phyloP scores from a whole-genome alignment of 495 filamentous ascomycete genomes.

The Schizothecium vesticola region DNA sequence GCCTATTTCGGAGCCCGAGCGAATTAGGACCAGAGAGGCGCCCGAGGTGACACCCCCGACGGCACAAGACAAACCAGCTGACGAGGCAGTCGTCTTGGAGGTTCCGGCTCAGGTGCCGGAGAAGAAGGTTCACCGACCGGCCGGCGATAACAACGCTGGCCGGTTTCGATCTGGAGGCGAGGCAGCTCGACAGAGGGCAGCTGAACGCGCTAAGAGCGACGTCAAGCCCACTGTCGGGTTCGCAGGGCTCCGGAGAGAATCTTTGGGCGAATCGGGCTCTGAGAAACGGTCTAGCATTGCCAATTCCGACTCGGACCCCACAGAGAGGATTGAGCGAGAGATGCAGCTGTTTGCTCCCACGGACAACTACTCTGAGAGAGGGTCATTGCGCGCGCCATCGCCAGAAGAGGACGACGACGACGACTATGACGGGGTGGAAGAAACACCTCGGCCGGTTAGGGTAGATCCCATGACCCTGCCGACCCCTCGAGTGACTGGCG shows the following conservation, averaged over 20 bases:
- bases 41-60: background rate
- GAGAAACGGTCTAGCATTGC: conserved; percentile 36
- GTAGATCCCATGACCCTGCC: conserved; percentile 43
- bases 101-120: background rate
- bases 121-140: background rate
- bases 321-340: conserved; percentile 50
- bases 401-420: conserved; percentile 26
- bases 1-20: background rate
- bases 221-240: conserved; percentile 38
- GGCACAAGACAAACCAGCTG: background rate
- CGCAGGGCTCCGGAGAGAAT: conserved; percentile 28
- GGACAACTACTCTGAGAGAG: conserved; percentile 49
- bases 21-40: background rate
- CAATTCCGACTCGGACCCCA: conserved; percentile 50
- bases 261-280: conserved; percentile 35
- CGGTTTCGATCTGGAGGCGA: conserved; percentile 6
- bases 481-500: conserved; percentile 47
- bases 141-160: background rate
- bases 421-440: conserved; percentile 18
- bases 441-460: conserved; percentile 41
- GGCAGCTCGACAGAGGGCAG: conserved; percentile 11
- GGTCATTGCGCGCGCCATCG: conserved; percentile 46
- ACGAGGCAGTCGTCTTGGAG: background rate
- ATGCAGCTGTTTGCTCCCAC: conserved; percentile 49
- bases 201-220: conserved; percentile 23